Evolutionary conservation across 1,139 yeast species (phyloP).

Genomic region (Eremothecium sinecaudum): DNA sequence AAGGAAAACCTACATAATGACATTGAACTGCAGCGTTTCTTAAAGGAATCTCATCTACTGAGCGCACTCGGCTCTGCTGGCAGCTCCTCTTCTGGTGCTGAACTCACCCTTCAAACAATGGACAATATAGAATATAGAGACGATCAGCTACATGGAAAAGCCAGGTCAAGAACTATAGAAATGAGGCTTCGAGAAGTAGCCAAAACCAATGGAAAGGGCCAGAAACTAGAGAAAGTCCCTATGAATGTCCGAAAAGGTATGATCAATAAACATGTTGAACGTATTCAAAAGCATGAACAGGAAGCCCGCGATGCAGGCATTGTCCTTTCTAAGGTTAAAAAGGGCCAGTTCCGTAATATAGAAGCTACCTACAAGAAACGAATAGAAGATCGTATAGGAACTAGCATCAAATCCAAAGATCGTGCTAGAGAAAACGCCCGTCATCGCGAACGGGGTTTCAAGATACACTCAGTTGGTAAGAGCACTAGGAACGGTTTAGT

Average conservation of each 20-base stretch:
- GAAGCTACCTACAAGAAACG: slow-evolving; percentile 40
- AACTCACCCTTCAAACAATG: slow-evolving; percentile 56
- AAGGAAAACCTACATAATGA: slow-evolving; percentile 62
- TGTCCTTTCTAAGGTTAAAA: slow-evolving; percentile 53
- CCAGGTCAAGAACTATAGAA: slow-evolving; percentile 64
- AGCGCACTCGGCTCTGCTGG: slow-evolving; percentile 37
- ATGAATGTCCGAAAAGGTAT: slow-evolving; percentile 83
- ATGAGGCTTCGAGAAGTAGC: slow-evolving; percentile 54
- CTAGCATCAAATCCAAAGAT: slow-evolving; percentile 26
- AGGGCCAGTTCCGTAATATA: slow-evolving; percentile 53
- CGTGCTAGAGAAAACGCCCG: slow-evolving; percentile 25
- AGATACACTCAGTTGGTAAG: slow-evolving; percentile 68
- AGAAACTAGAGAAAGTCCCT: slow-evolving; percentile 63
- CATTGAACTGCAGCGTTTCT: slow-evolving; percentile 68
- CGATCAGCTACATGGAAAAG: slow-evolving; percentile 71
- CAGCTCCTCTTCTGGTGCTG: slow-evolving; percentile 62
- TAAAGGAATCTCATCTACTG: slow-evolving; percentile 78
- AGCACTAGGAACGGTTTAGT: slow-evolving; percentile 74
- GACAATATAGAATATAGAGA: slow-evolving; percentile 30
- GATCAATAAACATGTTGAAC: slow-evolving; percentile 46
- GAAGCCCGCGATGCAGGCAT: slow-evolving; percentile 89
- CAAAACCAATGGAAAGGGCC: slow-evolving; percentile 38
- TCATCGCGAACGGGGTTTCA: slow-evolving; percentile 66
- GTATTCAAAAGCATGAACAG: slow-evolving; percentile 50
- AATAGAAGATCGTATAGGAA: slow-evolving; percentile 52